A percentile compares a stretch with the other conserved stretches of the same genome.
Evolutionary conservation across 257 asterid genomes (phyloP).

Genomic region (Solanum appendiculatum): DNA sequence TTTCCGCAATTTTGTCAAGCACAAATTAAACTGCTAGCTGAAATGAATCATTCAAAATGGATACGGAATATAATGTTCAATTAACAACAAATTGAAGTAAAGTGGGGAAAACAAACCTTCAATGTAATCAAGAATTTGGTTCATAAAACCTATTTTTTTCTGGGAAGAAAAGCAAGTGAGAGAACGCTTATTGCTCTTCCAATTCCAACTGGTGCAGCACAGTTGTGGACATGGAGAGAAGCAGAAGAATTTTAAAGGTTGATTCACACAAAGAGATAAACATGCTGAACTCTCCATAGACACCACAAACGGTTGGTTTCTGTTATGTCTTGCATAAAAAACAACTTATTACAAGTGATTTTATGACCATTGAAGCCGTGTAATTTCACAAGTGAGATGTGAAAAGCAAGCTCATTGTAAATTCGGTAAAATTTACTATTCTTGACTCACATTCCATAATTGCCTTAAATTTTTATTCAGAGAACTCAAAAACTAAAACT

Average conservation of each 20-base stretch:
- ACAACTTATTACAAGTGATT: background rate
- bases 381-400: background rate
- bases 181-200: constrained; percentile 20
- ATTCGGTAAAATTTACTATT: too few species aligned
- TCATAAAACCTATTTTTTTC: constrained; percentile 76
- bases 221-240: background rate
- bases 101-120: constrained; percentile 38
- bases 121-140: constrained; percentile 90
- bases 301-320: background rate
- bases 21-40: background rate
- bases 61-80: background rate
- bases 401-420: background rate
- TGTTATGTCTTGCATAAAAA: background rate
- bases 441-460: too few species aligned
- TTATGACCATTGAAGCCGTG: background rate
- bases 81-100: background rate
- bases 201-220: background rate
- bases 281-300: background rate
- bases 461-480: too few species aligned
- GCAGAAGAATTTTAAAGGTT: background rate
- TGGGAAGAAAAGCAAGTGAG: constrained; percentile 63
- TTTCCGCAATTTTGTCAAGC: background rate
- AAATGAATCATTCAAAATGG: background rate
- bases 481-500: too few species aligned
- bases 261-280: background rate